Base-by-base conservation (phyloP, 2,329 filamentous ascomycete genomes). In the Fusarium circinatum region DNA sequence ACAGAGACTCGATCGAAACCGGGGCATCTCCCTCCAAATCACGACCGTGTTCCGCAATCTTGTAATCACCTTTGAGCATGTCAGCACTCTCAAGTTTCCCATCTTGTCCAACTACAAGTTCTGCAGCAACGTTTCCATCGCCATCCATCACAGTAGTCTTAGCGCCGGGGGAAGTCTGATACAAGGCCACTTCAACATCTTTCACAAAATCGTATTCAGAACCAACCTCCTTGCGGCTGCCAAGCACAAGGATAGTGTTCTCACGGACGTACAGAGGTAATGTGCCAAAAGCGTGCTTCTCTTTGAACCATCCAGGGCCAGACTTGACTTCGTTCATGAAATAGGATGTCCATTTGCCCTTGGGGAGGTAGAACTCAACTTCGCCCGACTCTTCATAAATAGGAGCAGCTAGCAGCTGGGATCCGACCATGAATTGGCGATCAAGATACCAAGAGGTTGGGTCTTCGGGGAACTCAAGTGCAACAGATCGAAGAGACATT, bases 381-480 rank as follows among this genome's bases (percentile, higher is more conserved):
- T 87, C 86, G 1, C 90, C 90, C 3, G 86, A 85, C 78, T 92
- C 89, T 17, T 88, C 86, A 69, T 92, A 92, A 5, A 93, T 84
- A 3, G 91, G 91, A 4, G 90, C 90, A 10, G 90, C 89, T 13
- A 94, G 82, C 39, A 94, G 80, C 57, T 86, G 86, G 22, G 86
- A 86, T 5, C 92, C 92, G n/a, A 94, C 84, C 89, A 94, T 92
- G 81, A 93, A 94, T 79, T 94, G 90, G 38, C 90, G 88, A 80
- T 94, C 92, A 51, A 93, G 85, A 58, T 85, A 86, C 88, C 91
- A 94, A 0, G 88, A 84, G 9, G 89, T 93, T n/a, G 88, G 87
- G 75, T 94, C 92, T 5, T 90, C 86, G 4, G 91, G 91, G 76
- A 93, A 94, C 81, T 94, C 92, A 38, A 94, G 84, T 65, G 90